A percentile compares a stretch with the other conserved stretches of the same genome.
Conservation (phyloP, 1,284 basidiomycete genomes). For the Sanguinoderma infundibulare region DNA sequence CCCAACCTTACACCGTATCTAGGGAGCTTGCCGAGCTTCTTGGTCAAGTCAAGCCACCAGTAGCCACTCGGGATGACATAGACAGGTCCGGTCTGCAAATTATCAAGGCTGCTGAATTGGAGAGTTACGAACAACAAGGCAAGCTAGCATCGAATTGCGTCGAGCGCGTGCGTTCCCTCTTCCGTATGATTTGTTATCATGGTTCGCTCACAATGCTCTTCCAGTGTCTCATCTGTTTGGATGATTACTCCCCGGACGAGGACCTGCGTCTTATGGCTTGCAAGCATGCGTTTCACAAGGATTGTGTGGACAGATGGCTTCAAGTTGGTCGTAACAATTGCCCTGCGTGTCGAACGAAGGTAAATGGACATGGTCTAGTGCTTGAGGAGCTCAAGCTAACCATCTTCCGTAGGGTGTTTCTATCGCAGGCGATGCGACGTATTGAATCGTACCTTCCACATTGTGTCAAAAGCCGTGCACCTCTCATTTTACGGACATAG, state of each 20-base stretch:
- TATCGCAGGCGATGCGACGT: slow-evolving; percentile 20
- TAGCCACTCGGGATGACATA: slow-evolving; percentile 81
- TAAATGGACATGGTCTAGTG: slow-evolving; percentile 34
- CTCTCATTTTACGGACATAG: slow-evolving; percentile 7
- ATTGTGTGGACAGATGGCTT: slow-evolving; percentile 89
- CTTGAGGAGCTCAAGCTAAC: neutral
- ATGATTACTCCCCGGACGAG: slow-evolving; percentile 78
- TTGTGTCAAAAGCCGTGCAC: neutral
- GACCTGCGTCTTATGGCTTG: slow-evolving; percentile 81
- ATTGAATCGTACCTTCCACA: neutral
- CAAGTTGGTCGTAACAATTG: slow-evolving; percentile 87
- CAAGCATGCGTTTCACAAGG: slow-evolving; percentile 84
- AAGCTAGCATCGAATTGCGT: slow-evolving; percentile 76
- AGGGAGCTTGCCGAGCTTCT: slow-evolving; percentile 81
- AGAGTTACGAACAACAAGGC: slow-evolving; percentile 57
- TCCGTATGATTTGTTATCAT: slow-evolving; percentile 1
- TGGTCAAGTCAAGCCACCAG: slow-evolving; percentile 79
- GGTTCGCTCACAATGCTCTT: slow-evolving; percentile 13
- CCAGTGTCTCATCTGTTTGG: slow-evolving; percentile 82
- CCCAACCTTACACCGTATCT: neutral
- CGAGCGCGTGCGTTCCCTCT: slow-evolving; percentile 62
- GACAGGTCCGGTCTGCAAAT: slow-evolving; percentile 78
- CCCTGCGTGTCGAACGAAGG: slow-evolving; percentile 83
- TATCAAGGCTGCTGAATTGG: slow-evolving; percentile 61
- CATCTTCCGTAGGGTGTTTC: slow-evolving; percentile 28